Percentiles rank a stretch among this genome's conserved stretches.
Conservation (phyloP, 768 basidiomycete species). For the Piloderma croceum region DNA sequence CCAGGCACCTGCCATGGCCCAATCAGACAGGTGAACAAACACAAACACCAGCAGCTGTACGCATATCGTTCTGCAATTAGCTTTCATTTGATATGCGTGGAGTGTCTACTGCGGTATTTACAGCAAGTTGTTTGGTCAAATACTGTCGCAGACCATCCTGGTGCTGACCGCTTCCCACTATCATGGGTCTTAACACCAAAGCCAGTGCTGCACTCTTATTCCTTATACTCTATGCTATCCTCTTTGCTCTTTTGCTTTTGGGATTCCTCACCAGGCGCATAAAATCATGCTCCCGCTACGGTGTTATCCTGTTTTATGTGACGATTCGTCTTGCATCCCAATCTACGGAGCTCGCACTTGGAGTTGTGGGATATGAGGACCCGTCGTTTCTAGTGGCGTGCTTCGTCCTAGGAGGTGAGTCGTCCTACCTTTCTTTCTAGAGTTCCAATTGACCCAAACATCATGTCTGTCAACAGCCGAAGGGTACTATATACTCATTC, state of each 20-base stretch:
- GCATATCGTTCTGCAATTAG: no score
- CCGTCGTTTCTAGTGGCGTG: slow-evolving; percentile 27
- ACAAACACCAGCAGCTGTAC: no score
- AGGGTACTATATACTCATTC: slow-evolving; percentile 28
- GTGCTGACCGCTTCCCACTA: no score
- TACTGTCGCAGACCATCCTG: no score
- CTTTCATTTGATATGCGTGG: no score
- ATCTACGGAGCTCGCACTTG: slow-evolving; percentile 30
- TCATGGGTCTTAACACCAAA: no score
- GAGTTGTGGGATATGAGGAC: slow-evolving; percentile 25
- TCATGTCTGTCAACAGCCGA: slow-evolving; percentile 20
- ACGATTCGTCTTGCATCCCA: slow-evolving; percentile 31
- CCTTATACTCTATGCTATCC: slow-evolving; percentile 22
- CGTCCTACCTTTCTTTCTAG: not conserved
- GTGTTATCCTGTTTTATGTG: slow-evolving; percentile 30
- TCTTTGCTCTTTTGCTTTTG: slow-evolving; percentile 25
- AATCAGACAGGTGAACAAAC: no score
- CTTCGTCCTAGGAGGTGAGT: slow-evolving; percentile 17
- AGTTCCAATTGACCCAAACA: not conserved
- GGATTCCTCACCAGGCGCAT: slow-evolving; percentile 25
- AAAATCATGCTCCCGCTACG: slow-evolving; percentile 27
- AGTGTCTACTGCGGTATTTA: no score
- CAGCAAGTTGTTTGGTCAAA: no score
- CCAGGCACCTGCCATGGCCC: no score
- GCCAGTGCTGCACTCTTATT: not conserved